These are phyloP conservation scores for Diaporthe australafricana DNA, from an alignment of 2,329 filamentous ascomycete species.

Conservation along the genomic window DNA sequence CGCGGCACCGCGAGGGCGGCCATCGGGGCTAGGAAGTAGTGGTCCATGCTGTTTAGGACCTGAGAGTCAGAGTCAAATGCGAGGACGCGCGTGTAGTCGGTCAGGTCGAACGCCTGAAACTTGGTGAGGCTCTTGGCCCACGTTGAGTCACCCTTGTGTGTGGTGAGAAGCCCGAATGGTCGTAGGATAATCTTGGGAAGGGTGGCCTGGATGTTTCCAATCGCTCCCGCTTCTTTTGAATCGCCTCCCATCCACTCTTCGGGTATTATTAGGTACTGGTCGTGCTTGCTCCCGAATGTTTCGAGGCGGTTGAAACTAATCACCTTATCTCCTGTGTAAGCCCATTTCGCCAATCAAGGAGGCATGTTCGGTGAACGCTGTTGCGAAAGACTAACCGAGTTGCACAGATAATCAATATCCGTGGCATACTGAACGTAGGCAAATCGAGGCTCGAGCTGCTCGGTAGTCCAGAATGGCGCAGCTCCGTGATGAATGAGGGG, in stretches of 20 bases:
- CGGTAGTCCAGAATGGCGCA: background rate
- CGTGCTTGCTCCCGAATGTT: background rate
- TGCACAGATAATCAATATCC: slow-evolving; percentile 9
- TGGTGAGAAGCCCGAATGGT: background rate
- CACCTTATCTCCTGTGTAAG: background rate
- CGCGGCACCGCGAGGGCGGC: background rate
- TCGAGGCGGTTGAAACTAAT: slow-evolving; percentile 1
- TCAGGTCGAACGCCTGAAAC: slow-evolving; percentile 7
- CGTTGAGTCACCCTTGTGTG: background rate
- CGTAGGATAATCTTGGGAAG: background rate
- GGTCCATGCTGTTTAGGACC: slow-evolving; percentile 7
- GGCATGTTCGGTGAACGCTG: background rate
- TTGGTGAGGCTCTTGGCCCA: slow-evolving; percentile 18
- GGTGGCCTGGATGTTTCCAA: background rate
- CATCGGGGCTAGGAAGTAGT: slow-evolving; percentile 7
- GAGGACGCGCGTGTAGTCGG: slow-evolving; percentile 8
- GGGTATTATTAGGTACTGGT: slow-evolving; percentile 1
- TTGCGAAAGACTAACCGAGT: background rate
- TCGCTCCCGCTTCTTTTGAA: background rate
- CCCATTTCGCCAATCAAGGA: background rate
- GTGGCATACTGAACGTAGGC: slow-evolving; percentile 11
- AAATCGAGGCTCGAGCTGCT: slow-evolving; percentile 1
- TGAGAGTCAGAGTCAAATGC: slow-evolving; percentile 8
- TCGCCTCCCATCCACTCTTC: background rate
- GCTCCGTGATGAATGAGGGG: background rate